Evolutionary conservation across 306 rosid species (phyloP), one percentile per base, ranked within the genome.

Genomic region (Albizia julibrissin): DNA sequence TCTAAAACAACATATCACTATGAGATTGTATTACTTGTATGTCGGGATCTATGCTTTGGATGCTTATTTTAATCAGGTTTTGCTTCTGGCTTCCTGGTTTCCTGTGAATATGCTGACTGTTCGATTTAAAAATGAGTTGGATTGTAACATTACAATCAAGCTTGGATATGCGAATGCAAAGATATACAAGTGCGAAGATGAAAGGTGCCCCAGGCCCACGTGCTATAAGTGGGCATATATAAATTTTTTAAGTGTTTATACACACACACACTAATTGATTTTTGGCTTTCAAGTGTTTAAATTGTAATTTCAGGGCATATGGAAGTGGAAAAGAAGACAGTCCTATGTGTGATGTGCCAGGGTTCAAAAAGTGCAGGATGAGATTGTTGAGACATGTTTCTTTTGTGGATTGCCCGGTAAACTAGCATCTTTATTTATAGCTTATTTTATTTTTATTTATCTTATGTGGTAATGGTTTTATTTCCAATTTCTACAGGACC

Each of bases 121-220:
- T n/a, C n/a, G 98, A 54, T 95, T 95, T 79, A 95, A 95, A 84
- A 95, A 95, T 82, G 98, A 95, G 85, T 80, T 91, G 86, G 91
- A 91, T 81, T 89, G 92, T 39, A 91, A 91, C 78, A 89, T 91
- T 77, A 91, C 94, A 4, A 91, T 91, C 81, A 95, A 95, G 90
- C n/a, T 95, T 56, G 91, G 92, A 49, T 89, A 87, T 74, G 94
- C 87, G 2, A 91, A 91, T 81, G 94, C 94, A 22, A 91, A 91
- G 80, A 91, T 91, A 54, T 91, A 89, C 85, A 86, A 74, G 77
- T 91, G 94, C 73, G 92, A 89, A 79, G 92, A 89, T 66, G 94
- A 91, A 42, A 84, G 82, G 79, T 91, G 75, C 85, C 88, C 89
- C 58, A 88, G 92, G 75, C 94, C 94, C 3, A 69, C 78, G 89